Evolutionary conservation across 2,329 filamentous ascomycete genomes (phyloP), one percentile per base, ranked within the genome.

Genomic region (Rosellinia necatrix): DNA sequence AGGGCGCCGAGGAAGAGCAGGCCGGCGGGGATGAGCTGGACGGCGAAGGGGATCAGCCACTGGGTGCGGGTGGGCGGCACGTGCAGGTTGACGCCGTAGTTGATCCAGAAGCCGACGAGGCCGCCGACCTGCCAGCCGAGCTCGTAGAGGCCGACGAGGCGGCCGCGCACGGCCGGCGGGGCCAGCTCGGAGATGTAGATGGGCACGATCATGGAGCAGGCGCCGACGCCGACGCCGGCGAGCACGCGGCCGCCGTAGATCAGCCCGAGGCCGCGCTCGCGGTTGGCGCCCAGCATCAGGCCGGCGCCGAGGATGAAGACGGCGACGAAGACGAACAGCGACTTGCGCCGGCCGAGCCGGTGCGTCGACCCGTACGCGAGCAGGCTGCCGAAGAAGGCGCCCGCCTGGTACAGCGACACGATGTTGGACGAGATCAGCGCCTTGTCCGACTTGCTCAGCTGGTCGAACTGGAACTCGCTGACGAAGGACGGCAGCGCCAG

Each of bases 361-460:
- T 88, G 85, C 25, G 82, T 85, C 29, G 83, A 80, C 7, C 76
- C 79, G 64, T 89, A 92, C 53, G 85, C 88, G 57, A 82, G 80
- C 35, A 91, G 74, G n/a, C 86, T 84, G 47, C 90, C 90, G 64
- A 93, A 92, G 76, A 94, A 92, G 57, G 89, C 89, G 56, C 90
- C 90, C 8, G 90, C 90, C 72, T 93, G 90, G 75, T 91, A 92
- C 50, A 88, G 83, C 22, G 87, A 91, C 48, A 92, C 89, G 59
- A 92, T 91, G 71, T 92, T 93, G 65, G 86, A 78, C 66, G 85
- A 86, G 43, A 89, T 75, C 3, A 89, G 72, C 25, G 85, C 80
- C 22, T 85, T 74, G n/a, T 81, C 68, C 3, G 65, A 52, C 0
- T 69, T 50, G 4, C 69, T 72, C 73, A 86, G 81, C 2, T 72